Conservation (phyloP, 2,329 filamentous ascomycete genomes). For the Hansfordia pulvinata region DNA sequence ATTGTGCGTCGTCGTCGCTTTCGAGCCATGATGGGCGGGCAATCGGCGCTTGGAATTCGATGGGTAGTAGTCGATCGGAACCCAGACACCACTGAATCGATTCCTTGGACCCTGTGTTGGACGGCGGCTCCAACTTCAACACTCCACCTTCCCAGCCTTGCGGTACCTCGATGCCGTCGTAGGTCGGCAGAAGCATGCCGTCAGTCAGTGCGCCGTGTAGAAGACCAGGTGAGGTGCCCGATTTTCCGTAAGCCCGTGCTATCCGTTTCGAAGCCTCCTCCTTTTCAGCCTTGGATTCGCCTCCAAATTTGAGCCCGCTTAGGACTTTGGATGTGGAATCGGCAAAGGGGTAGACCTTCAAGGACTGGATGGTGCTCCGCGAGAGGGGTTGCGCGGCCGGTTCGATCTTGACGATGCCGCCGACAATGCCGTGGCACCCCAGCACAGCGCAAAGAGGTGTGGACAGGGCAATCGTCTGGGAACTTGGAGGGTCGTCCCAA, state of each 20-base stretch:
- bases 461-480: constrained; percentile 68
- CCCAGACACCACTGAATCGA: constrained; percentile 59
- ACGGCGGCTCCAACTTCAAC: constrained; percentile 58
- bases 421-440: constrained; percentile 59
- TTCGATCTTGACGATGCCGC: constrained; percentile 78
- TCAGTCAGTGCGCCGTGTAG: constrained; percentile 81
- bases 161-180: constrained; percentile 36
- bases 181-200: constrained; percentile 59
- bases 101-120: constrained; percentile 25
- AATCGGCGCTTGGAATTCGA: constrained; percentile 67
- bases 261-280: constrained; percentile 65
- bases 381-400: constrained; percentile 62
- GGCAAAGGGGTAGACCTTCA: constrained; percentile 75
- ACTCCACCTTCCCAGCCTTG: constrained; percentile 74
- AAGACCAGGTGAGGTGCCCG: constrained; percentile 39
- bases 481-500: constrained; percentile 83
- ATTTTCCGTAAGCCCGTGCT: constrained; percentile 54
- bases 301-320: constrained; percentile 70
- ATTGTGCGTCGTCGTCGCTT: constrained; percentile 26
- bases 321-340: constrained; percentile 37
- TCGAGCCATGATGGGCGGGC: constrained; percentile 45
- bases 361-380: constrained; percentile 45
- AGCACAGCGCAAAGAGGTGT: constrained; percentile 62
- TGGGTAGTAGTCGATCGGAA: constrained; percentile 55
- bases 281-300: constrained; percentile 70